These are phyloP conservation scores for Coemansia sp. DNA, from an alignment of 192 early-diverging fungal species.

Conservation along the genomic window DNA sequence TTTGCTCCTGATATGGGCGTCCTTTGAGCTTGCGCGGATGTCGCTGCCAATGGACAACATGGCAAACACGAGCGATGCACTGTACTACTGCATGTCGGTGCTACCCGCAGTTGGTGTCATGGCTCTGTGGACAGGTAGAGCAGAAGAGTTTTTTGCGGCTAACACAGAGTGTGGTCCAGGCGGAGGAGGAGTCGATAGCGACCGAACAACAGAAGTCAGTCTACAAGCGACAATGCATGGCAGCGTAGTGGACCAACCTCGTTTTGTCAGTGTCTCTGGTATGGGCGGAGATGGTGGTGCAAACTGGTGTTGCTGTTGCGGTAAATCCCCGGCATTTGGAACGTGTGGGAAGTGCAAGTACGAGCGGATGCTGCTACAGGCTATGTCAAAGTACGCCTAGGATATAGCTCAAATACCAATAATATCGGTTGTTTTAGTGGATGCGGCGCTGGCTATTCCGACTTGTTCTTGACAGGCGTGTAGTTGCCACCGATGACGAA, in stretches of 20 bases:
- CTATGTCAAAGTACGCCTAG: constrained; percentile 33
- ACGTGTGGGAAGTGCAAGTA: constrained; percentile 29
- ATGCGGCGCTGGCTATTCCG: neutral
- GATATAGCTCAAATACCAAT: neutral
- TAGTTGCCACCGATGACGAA: constrained; percentile 31
- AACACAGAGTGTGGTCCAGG: neutral
- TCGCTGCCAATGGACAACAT: constrained; percentile 33
- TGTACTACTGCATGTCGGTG: constrained; percentile 51
- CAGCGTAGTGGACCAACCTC: neutral
- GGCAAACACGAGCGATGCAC: constrained; percentile 50
- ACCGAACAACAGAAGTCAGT: neutral
- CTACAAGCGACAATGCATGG: neutral
- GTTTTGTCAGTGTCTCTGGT: neutral
- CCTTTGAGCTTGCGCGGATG: constrained; percentile 46
- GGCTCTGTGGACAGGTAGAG: constrained; percentile 29
- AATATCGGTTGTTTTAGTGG: no score
- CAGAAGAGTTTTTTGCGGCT: constrained; percentile 18
- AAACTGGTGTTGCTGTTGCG: neutral
- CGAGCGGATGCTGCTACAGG: constrained; percentile 36
- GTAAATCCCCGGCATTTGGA: neutral
- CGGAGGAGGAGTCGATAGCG: neutral
- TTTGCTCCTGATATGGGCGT: constrained; percentile 27
- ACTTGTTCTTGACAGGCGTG: neutral
- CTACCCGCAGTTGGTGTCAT: constrained; percentile 31
- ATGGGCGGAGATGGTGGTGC: neutral